These are phyloP conservation scores for Ophiostoma piceae DNA, from an alignment of 2,329 filamentous ascomycete species.

Conservation along the genomic window DNA sequence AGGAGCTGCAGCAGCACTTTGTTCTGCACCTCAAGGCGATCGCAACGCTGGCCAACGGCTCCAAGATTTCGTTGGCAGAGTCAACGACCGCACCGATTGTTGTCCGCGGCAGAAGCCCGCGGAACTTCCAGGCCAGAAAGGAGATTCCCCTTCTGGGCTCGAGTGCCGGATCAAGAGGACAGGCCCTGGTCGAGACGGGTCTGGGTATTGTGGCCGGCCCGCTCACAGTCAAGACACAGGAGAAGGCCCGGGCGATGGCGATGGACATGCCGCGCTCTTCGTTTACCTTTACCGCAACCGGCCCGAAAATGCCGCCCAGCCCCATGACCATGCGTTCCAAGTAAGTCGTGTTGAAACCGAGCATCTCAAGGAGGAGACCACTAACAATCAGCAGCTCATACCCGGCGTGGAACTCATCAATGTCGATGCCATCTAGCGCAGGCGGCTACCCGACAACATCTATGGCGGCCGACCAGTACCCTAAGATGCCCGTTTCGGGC, in stretches of 20 bases:
- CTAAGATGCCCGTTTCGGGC: conserved; percentile 49
- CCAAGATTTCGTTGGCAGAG: conserved; percentile 75
- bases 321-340: conserved; percentile 55
- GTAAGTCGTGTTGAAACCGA: conserved; percentile 39
- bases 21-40: conserved; percentile 81
- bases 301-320: conserved; percentile 49
- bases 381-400: conserved; percentile 46
- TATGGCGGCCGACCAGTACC: conserved; percentile 48
- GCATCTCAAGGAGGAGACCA: background rate
- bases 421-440: conserved; percentile 35
- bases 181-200: conserved; percentile 62
- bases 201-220: conserved; percentile 56
- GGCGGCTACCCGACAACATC: conserved; percentile 43
- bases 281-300: conserved; percentile 52
- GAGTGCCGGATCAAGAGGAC: conserved; percentile 71
- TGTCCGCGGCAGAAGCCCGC: conserved; percentile 83
- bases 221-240: conserved; percentile 50
- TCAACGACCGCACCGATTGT: conserved; percentile 86
- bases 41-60: conserved; percentile 76
- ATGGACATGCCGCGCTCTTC: conserved; percentile 52
- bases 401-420: conserved; percentile 49
- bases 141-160: conserved; percentile 80
- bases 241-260: conserved; percentile 50
- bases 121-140: conserved; percentile 91
- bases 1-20: conserved; percentile 95